phyloP scores from a whole-genome alignment of 257 asterid species.

The Thymus mandschuricus region DNA sequence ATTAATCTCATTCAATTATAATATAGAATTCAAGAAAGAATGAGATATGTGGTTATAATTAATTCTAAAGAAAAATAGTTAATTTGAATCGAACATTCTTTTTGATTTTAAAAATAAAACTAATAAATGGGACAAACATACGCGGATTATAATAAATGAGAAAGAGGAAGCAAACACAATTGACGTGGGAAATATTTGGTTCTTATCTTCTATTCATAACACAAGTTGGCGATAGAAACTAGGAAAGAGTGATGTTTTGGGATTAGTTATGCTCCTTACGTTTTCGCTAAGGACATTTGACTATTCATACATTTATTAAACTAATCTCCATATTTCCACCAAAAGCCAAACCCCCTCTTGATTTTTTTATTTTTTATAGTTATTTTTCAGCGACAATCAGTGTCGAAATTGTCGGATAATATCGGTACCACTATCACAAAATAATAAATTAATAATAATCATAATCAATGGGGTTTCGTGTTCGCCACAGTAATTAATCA shows the following conservation, averaged over 20 bases:
- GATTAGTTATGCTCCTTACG: background rate
- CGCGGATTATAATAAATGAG: too few species aligned
- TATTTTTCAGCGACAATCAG: background rate
- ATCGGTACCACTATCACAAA: background rate
- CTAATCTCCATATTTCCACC: background rate
- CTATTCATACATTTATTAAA: background rate
- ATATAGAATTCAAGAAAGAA: too few species aligned
- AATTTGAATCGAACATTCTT: too few species aligned
- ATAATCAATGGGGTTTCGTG: background rate
- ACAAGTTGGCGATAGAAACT: background rate
- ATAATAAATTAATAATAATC: background rate
- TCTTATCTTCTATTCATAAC: background rate
- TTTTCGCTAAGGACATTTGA: slow-evolving; percentile 7
- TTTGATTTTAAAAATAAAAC: too few species aligned
- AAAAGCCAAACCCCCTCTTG: slow-evolving; percentile 5
- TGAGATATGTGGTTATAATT: too few species aligned
- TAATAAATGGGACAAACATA: too few species aligned
- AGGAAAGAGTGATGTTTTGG: background rate
- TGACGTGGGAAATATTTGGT: background rate
- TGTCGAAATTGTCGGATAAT: background rate
- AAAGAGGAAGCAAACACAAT: too few species aligned
- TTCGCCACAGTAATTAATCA: background rate
- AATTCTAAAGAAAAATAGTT: too few species aligned
- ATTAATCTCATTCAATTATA: too few species aligned
- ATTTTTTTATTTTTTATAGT: background rate